Evolutionary conservation across 495 filamentous ascomycete species (phyloP).

Genomic region (Penicillium egyptiacum): DNA sequence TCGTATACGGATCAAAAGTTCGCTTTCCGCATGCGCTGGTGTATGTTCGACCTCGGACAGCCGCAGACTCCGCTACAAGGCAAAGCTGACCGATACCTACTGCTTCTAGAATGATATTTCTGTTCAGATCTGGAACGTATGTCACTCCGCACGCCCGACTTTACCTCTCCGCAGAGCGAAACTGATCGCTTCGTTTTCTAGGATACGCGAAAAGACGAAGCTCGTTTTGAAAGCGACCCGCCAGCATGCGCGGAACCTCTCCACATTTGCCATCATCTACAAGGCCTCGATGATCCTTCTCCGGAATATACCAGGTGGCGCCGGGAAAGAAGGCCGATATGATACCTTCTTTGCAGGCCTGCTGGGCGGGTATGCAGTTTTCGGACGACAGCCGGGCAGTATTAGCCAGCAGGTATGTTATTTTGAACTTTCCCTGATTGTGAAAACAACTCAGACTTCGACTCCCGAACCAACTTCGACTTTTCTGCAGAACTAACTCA

Average conservation of each 20-base stretch:
- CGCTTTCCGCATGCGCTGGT: conserved; percentile 98
- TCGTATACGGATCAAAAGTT: conserved; percentile 96
- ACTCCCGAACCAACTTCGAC: background rate
- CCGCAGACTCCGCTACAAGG: background rate
- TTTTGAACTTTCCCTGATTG: background rate
- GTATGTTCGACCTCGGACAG: conserved; percentile 45
- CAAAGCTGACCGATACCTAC: conserved; percentile 12
- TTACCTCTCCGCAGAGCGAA: conserved; percentile 13
- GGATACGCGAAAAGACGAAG: conserved; percentile 71
- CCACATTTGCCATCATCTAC: conserved; percentile 85
- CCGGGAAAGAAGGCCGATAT: conserved; percentile 65
- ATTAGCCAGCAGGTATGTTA: conserved; percentile 78
- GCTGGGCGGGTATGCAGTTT: conserved; percentile 88
- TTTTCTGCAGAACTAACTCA: background rate
- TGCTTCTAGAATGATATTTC: conserved; percentile 74
- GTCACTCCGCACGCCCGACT: conserved; percentile 22
- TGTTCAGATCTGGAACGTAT: conserved; percentile 89
- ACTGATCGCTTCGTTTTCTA: conserved; percentile 29
- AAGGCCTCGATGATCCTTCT: conserved; percentile 75
- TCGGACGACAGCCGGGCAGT: conserved; percentile 77
- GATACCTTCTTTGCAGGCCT: conserved; percentile 90
- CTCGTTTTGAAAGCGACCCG: conserved; percentile 83
- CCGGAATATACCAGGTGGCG: conserved; percentile 57
- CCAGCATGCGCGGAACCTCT: conserved; percentile 88
- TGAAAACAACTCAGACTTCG: too few species aligned